Percentiles rank a stretch among this genome's conserved stretches.
phyloP scores from a whole-genome alignment of 768 basidiomycete species.

The Gymnopilus junonius region DNA sequence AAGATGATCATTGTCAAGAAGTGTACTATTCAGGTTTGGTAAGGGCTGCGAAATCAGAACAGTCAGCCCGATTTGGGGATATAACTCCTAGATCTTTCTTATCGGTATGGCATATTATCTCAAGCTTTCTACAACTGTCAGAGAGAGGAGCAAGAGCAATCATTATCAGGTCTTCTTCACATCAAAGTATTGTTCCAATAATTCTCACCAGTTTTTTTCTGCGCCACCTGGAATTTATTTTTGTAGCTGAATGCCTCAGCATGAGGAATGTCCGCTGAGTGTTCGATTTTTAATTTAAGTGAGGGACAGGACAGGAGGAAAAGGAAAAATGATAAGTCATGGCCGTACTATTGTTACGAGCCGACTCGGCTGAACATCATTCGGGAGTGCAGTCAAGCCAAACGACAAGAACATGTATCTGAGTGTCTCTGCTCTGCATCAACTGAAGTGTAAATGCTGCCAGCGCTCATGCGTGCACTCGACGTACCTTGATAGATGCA shows the following conservation, averaged over 20 bases:
- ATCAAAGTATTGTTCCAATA: background rate
- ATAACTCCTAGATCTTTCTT: background rate
- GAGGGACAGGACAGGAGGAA: background rate
- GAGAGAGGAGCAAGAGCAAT: constrained; percentile 2
- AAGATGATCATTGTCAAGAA: background rate
- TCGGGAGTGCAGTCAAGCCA: background rate
- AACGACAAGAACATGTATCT: background rate
- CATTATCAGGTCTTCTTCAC: background rate
- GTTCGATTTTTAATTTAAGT: background rate
- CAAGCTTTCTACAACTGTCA: background rate
- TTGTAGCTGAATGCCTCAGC: constrained; percentile 3
- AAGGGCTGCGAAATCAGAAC: background rate
- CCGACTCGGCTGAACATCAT: background rate
- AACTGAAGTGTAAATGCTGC: background rate
- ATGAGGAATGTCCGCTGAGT: background rate
- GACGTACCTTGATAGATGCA: background rate
- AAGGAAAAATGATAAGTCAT: background rate
- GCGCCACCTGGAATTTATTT: background rate
- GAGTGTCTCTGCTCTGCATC: background rate
- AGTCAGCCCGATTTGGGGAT: background rate
- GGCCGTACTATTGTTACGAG: background rate
- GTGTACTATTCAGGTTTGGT: background rate
- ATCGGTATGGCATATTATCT: constrained; percentile 10
- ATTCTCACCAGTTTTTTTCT: background rate
- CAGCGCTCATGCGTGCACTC: background rate